phyloP scores from a whole-genome alignment of 257 asterid species.

The Primulina huaijiensis region DNA sequence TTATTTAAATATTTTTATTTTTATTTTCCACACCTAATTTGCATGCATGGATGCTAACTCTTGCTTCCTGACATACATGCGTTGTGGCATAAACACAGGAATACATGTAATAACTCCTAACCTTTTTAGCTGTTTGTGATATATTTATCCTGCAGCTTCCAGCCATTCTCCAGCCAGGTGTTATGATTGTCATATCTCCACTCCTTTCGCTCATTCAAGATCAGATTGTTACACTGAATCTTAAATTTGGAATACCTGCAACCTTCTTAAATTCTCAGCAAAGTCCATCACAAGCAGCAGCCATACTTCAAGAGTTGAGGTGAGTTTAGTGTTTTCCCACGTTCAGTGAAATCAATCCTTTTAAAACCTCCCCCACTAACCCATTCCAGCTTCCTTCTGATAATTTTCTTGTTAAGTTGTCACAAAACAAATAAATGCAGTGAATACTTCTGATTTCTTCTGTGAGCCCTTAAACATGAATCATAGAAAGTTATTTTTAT shows the following conservation, averaged over 20 bases:
- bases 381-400: neutral
- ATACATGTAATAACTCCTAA: too few relatives aligned
- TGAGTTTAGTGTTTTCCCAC: conserved; percentile 29
- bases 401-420: conserved; percentile 15
- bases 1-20: too few relatives aligned
- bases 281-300: conserved; percentile 72
- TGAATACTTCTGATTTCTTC: conserved; percentile 13
- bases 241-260: conserved; percentile 87
- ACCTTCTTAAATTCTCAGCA: conserved; percentile 97
- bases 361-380: neutral
- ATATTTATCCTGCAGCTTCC: conserved; percentile 69
- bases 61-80: too few relatives aligned
- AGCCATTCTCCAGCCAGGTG: conserved; percentile 78
- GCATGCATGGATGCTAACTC: too few relatives aligned
- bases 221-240: conserved; percentile 86
- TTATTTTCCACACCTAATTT: too few relatives aligned
- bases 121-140: neutral
- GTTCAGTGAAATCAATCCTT: neutral
- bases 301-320: conserved; percentile 84
- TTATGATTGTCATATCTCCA: conserved; percentile 89
- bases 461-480: conserved; percentile 3
- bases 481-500: conserved; percentile 1
- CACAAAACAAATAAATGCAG: conserved; percentile 1
- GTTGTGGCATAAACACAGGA: too few relatives aligned
- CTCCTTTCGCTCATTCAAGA: conserved; percentile 98